These are phyloP conservation scores for Butyriboletus loyo DNA, from an alignment of 768 basidiomycete species.

Conservation along the genomic window DNA sequence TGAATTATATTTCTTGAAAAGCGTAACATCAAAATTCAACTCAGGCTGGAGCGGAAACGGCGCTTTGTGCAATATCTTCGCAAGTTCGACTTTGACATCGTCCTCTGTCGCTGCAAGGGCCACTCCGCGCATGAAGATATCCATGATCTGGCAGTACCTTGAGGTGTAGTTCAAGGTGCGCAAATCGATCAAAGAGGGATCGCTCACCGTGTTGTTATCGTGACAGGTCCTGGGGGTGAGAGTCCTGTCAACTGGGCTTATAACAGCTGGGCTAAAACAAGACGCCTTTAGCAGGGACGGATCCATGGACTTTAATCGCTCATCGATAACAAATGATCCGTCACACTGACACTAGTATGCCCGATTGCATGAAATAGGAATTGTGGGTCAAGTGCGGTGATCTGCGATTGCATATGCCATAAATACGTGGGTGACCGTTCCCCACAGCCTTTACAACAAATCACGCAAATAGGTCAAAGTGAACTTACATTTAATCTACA, in stretches of 20 bases:
- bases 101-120: slow-evolving; percentile 26
- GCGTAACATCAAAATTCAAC: slow-evolving; percentile 34
- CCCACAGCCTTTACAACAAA: background rate
- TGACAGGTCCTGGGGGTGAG: slow-evolving; percentile 3
- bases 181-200: background rate
- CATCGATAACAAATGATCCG: slow-evolving; percentile 20
- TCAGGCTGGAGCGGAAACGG: slow-evolving; percentile 28
- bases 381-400: slow-evolving; percentile 11
- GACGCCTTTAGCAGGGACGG: background rate
- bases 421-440: background rate
- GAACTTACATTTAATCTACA: slow-evolving; percentile 42
- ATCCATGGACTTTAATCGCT: background rate
- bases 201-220: slow-evolving; percentile 20
- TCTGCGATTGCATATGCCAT: background rate
- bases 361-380: background rate
- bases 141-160: slow-evolving; percentile 25
- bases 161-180: background rate
- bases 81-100: slow-evolving; percentile 33
- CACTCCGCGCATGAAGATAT: slow-evolving; percentile 35
- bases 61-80: slow-evolving; percentile 31
- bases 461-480: slow-evolving; percentile 1
- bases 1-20: slow-evolving; percentile 24
- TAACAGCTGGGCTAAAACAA: slow-evolving; percentile 3
- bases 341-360: background rate
- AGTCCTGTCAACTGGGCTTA: slow-evolving; percentile 7